Evolutionary conservation across 2,329 filamentous ascomycete genomes (phyloP), one percentile per base, ranked within the genome.

Genomic region (Emergomyces orientalis): DNA sequence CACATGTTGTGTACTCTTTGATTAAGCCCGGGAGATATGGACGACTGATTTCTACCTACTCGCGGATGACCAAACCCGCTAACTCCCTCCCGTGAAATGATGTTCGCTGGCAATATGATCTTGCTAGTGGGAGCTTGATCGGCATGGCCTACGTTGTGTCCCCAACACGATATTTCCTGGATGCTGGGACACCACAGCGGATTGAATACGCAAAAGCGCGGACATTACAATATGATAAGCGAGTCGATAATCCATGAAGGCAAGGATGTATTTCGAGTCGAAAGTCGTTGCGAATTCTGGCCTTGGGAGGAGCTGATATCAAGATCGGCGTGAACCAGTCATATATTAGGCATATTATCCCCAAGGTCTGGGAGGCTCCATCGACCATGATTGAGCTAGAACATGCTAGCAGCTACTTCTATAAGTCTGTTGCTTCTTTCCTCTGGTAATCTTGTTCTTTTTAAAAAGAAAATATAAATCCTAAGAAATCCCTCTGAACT

Each of bases 71-170:
- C 61, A 69, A 60, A 14, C 70, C 32, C 63, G 75, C 68, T 3
- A 64, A 61, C 27, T 27, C 34, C 7, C 57, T 73, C 14, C 65
- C 71, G 0, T 58, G 65, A 0, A 66, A 70, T 1, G 74, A 78
- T 67, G 78, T 78, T 41, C 68, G 75, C 27, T 79, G 74, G 69
- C 64, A 75, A 45, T 79, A 75, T 65, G 64, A 72, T 2, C 69
- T 78, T 2, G 56, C 57, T 61, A 75, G 77, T 9, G 76, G 76
- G 39, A 71, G 72, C 2, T 64, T 72, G 47, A 75, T 78, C 74
- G 77, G 78, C 59, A 69, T 76, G 64, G 71, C 74, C 0, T 76
- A 78, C 63, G 71, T 72, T 0, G 64, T 74, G 2, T 71, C 69
- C 1, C 72, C 72, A 55, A 74, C 73, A 4, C 70, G 73, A 58